Evolutionary conservation across 2,329 filamentous ascomycete species (phyloP).

Genomic region (Talaromyces sp.): DNA sequence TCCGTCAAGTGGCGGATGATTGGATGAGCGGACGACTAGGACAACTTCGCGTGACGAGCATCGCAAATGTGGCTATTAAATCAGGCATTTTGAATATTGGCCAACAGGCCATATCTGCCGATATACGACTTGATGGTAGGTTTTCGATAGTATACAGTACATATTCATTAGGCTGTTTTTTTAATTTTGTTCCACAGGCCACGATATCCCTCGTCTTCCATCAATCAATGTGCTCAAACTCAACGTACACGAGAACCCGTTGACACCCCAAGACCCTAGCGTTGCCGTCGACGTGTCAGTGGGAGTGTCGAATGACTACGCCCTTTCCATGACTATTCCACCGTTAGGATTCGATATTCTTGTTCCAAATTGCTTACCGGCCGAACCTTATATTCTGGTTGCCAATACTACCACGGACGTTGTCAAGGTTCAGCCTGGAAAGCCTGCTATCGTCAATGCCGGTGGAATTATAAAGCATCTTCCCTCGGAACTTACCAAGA

Average conservation of each 20-base stretch:
- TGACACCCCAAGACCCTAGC: slow-evolving; percentile 51
- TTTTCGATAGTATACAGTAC: slow-evolving; percentile 42
- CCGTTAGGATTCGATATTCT: slow-evolving; percentile 78
- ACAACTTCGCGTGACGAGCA: slow-evolving; percentile 65
- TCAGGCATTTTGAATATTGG: slow-evolving; percentile 77
- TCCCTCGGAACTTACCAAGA: slow-evolving; percentile 64
- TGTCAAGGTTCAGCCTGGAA: slow-evolving; percentile 62
- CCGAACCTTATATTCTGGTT: slow-evolving; percentile 70
- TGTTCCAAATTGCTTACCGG: slow-evolving; percentile 70
- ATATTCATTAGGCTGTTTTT: not conserved
- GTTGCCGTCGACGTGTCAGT: slow-evolving; percentile 78
- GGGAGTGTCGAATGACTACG: slow-evolving; percentile 68
- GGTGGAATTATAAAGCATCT: slow-evolving; percentile 68
- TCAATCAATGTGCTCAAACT: slow-evolving; percentile 76
- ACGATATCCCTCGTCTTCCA: slow-evolving; percentile 70
- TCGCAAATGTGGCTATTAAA: slow-evolving; percentile 66
- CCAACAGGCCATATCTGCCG: slow-evolving; percentile 67
- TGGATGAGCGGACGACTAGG: slow-evolving; percentile 77
- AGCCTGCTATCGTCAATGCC: slow-evolving; percentile 63
- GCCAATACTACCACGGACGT: slow-evolving; percentile 67
- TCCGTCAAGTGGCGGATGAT: slow-evolving; percentile 77
- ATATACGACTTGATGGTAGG: slow-evolving; percentile 78
- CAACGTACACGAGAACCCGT: slow-evolving; percentile 65
- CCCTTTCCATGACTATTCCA: slow-evolving; percentile 70
- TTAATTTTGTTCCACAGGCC: slow-evolving; percentile 26